phyloP scores from a whole-genome alignment of 345 rosid genomes.

The Schrenkiella parvula region DNA sequence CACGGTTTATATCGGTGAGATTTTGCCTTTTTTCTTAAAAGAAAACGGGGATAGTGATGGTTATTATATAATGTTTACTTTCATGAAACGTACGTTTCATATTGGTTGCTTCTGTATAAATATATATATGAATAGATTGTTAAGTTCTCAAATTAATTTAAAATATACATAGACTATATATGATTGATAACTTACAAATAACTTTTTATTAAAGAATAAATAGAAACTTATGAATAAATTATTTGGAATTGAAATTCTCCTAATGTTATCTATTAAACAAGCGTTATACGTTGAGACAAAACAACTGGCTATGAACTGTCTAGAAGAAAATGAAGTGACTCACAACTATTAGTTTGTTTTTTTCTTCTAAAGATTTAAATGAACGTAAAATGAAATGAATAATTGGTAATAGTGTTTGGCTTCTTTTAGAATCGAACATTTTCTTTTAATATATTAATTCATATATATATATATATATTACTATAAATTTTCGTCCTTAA shows the following conservation, averaged over 20 bases:
- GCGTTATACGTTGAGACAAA: not conserved
- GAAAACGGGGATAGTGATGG: conserved; percentile 13
- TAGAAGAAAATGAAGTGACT: not conserved
- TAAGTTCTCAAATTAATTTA: not conserved
- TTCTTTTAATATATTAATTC: too few relatives aligned
- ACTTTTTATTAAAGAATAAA: too few relatives aligned
- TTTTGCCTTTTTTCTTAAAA: not conserved
- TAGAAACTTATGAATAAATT: too few relatives aligned
- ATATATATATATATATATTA: too few relatives aligned
- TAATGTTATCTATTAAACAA: not conserved
- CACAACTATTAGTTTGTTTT: not conserved
- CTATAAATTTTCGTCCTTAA: not conserved
- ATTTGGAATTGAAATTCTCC: not conserved
- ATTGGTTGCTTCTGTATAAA: not conserved
- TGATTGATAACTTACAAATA: not conserved
- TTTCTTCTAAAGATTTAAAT: not conserved
- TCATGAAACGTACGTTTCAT: not conserved
- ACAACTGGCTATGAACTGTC: not conserved
- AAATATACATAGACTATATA: too few relatives aligned
- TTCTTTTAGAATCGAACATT: too few relatives aligned
- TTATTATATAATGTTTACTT: not conserved
- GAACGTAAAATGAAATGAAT: not conserved
- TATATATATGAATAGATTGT: not conserved
- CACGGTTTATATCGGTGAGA: conserved; percentile 4
- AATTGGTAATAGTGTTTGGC: not conserved